Percentiles rank a stretch among this genome's conserved stretches.
Evolutionary conservation across 1,284 basidiomycete species (phyloP).

Genomic region (Flammula alnicola): DNA sequence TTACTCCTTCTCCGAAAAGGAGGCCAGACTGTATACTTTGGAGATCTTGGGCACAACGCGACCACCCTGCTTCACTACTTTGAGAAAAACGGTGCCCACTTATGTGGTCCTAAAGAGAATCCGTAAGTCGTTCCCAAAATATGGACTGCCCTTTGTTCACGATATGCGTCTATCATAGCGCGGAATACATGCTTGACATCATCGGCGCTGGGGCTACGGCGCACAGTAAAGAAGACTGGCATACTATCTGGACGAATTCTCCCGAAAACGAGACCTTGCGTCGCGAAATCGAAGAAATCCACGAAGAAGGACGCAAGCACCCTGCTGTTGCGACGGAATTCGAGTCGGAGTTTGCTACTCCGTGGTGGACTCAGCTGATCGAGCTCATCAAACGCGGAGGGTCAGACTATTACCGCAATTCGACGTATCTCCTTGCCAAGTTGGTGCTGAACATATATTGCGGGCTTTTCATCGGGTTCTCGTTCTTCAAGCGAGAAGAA

Average conservation of each 20-base stretch:
- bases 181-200: constrained; percentile 73
- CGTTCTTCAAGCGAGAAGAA: constrained; percentile 67
- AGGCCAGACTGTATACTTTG: constrained; percentile 75
- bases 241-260: constrained; percentile 47
- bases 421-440: constrained; percentile 81
- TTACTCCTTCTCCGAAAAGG: constrained; percentile 63
- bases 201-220: constrained; percentile 70
- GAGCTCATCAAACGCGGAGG: constrained; percentile 45
- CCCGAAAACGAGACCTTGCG: constrained; percentile 38
- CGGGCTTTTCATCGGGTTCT: constrained; percentile 65
- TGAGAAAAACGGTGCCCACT: constrained; percentile 58
- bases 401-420: constrained; percentile 51
- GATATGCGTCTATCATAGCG: constrained; percentile 39
- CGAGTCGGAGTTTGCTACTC: constrained; percentile 55
- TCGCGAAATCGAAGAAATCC: constrained; percentile 43
- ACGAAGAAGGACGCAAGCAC: constrained; percentile 40
- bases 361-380: constrained; percentile 53
- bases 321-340: constrained; percentile 37
- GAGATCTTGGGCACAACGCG: constrained; percentile 64
- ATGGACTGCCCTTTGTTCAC: not conserved
- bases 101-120: constrained; percentile 49
- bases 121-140: constrained; percentile 39
- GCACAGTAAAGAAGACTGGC: constrained; percentile 48
- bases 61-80: constrained; percentile 67
- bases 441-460: constrained; percentile 58